Evolutionary conservation across 2,329 filamentous ascomycete genomes (phyloP), one percentile per base, ranked within the genome.

Genomic region (Curvularia spicifera): DNA sequence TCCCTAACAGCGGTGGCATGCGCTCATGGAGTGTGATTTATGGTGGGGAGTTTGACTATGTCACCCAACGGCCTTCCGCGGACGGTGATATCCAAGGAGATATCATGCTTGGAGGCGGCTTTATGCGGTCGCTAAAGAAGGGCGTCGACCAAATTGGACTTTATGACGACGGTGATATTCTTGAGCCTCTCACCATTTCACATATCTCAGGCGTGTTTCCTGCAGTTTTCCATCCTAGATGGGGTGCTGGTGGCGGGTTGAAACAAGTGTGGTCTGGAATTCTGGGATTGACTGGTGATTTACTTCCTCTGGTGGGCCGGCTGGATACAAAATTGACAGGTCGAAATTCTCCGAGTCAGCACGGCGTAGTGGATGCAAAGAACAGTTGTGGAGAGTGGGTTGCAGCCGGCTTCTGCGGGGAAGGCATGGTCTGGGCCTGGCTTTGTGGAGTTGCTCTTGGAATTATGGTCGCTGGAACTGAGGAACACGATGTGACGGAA

Each of bases 241-340:
- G 60, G 49, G 63, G 55, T 29, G 37, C 29, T 7, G 55, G 61
- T 18, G 52, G 59, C 1, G 50, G 67, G 4, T 59, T 81, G 3
- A 76, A 78, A 53, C 75, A 75, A 48, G 71, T 77, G 0, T 87
- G 84, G 84, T 80, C 80, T 0, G 84, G 84, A 0, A 78, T 82
- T 6, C 67, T 85, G 22, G 81, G 78, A 0, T 65, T 80, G 28
- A 83, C 81, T 0, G 81, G 80, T 0, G 84, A 86, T 59, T 48
- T 64, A 10, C 71, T 83, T 28, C 84, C 84, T 0, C 78, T 85
- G 40, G 83, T 85, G 1, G 84, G 83, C 0, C 67, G 71, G n/a
- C 69, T 84, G 0, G 71, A 76, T 9, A 49, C 62, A 10, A 63
- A 53, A 18, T 59, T 80, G 0, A 78, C 54, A 4, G 48, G 48